Base-by-base conservation (phyloP, 495 filamentous ascomycete species). In the Entonaema liquescens region DNA sequence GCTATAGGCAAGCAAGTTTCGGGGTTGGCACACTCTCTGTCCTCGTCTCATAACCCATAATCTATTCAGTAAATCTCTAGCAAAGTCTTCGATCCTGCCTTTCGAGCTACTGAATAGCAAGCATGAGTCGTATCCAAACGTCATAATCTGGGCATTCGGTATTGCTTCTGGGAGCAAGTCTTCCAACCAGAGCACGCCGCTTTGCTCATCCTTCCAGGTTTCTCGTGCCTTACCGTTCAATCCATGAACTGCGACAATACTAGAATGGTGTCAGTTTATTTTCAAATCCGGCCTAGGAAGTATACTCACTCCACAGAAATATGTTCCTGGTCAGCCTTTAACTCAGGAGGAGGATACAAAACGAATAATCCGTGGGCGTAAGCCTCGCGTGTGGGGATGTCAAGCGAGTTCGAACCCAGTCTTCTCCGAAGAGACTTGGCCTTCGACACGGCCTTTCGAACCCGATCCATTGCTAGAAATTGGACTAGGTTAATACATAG, bases 21-120 rank as follows among this genome's bases (percentile, higher is more conserved):
- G 19, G 25, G 2, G 17, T 12, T 23, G 47, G 0, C 47, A 21
- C 25, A 52, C 47, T 12, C 17, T 12, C 9, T 12, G 23, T 19
- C 47, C 23, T 5, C 25, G 9, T 21, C 47, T 21, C 6, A 23
- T 19, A 1, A 26, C 47, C 47, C 47, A 52, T 26, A 52, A 26
- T 52, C 47, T 21, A 23, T 52, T 52, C 8, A 52, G 17, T 26
- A 52, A 52, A 12, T 52, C 47, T 52, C 47, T 52, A 21, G 47
- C 17, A 12, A 52, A 52, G 23, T 52, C 47, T 25, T 52, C 47
- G n/a, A 52, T 52, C 2, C 19, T 12, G 17, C 19, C 47, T 21
- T 25, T 52, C 13, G 47, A 52, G 23, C 13, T 21, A 26, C 47
- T 52, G 1, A 26, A 25, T 2, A 52, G 47, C 13, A 52, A 52